phyloP scores from a whole-genome alignment of 1,284 basidiomycete species.

The Hortiboletus rubellus region DNA sequence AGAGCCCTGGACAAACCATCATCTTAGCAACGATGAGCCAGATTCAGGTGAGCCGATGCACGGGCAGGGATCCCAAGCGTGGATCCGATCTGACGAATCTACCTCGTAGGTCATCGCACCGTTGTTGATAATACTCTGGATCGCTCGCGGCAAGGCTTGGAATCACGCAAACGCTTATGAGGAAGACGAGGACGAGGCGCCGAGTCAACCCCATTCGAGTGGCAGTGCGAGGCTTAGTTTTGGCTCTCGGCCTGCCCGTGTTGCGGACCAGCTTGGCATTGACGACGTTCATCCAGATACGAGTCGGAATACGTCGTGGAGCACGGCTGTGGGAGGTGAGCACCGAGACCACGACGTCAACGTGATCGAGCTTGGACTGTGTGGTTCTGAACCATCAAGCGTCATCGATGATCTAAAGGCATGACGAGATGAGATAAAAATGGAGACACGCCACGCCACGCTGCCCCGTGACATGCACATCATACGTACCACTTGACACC shows the following conservation, averaged over 20 bases:
- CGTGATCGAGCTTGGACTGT: constrained; percentile 17
- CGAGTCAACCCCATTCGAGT: neutral
- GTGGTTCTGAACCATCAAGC: constrained; percentile 2
- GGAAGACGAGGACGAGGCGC: neutral
- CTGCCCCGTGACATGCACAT: neutral
- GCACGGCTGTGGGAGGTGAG: constrained; percentile 7
- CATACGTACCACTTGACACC: neutral
- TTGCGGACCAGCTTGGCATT: neutral
- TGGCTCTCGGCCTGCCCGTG: constrained; percentile 4
- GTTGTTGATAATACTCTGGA: constrained; percentile 30
- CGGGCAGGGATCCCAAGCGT: neutral
- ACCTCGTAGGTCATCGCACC: constrained; percentile 26
- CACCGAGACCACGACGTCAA: neutral
- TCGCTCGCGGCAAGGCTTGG: constrained; percentile 26
- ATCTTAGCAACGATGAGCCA: constrained; percentile 30
- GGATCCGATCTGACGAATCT: neutral
- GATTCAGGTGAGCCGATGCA: constrained; percentile 28
- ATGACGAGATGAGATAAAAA: neutral
- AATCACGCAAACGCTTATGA: neutral
- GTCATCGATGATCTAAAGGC: constrained; percentile 3
- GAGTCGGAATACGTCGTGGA: constrained; percentile 13
- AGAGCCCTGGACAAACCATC: constrained; percentile 25
- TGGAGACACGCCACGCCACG: too few species aligned
- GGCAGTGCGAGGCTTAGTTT: constrained; percentile 5
- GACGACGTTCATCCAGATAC: neutral